These are phyloP conservation scores for Multifurca ochricompacta DNA, from an alignment of 768 basidiomycete genomes.

Conservation along the genomic window DNA sequence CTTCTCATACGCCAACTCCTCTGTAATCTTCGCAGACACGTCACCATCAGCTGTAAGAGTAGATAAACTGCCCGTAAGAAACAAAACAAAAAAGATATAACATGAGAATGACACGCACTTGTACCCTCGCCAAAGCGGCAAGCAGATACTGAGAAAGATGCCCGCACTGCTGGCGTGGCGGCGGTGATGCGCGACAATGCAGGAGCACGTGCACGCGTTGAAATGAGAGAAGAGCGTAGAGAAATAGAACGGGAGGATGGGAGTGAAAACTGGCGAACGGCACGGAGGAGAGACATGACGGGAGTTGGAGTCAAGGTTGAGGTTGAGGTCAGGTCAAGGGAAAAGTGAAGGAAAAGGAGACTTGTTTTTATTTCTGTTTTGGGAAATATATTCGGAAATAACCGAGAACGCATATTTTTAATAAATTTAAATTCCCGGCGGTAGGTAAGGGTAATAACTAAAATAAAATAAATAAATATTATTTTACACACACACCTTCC, in stretches of 20 bases:
- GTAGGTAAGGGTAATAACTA: too few species aligned
- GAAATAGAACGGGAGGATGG: conserved; percentile 35
- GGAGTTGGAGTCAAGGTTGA: not conserved
- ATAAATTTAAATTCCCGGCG: too few species aligned
- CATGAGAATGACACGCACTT: conserved; percentile 28
- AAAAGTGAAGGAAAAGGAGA: too few species aligned
- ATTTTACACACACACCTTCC: too few species aligned
- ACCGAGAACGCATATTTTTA: too few species aligned
- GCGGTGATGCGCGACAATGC: conserved; percentile 21
- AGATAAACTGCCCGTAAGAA: not conserved
- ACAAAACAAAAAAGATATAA: not conserved
- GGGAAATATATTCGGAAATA: too few species aligned
- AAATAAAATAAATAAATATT: too few species aligned
- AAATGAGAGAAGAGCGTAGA: conserved; percentile 21
- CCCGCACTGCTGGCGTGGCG: conserved; percentile 23
- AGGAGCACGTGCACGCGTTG: conserved; percentile 24
- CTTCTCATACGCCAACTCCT: conserved; percentile 83
- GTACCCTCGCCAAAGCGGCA: conserved; percentile 36
- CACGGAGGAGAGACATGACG: conserved; percentile 56
- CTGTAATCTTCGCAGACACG: conserved; percentile 64
- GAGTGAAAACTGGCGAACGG: conserved; percentile 48
- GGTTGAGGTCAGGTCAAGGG: not conserved
- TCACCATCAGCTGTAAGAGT: conserved; percentile 53
- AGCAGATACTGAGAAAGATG: conserved; percentile 36
- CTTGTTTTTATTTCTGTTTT: too few species aligned